These are phyloP conservation scores for Kentomonas sorsogonicus DNA, from an alignment of 208 protist genomes.

Conservation along the genomic window DNA sequence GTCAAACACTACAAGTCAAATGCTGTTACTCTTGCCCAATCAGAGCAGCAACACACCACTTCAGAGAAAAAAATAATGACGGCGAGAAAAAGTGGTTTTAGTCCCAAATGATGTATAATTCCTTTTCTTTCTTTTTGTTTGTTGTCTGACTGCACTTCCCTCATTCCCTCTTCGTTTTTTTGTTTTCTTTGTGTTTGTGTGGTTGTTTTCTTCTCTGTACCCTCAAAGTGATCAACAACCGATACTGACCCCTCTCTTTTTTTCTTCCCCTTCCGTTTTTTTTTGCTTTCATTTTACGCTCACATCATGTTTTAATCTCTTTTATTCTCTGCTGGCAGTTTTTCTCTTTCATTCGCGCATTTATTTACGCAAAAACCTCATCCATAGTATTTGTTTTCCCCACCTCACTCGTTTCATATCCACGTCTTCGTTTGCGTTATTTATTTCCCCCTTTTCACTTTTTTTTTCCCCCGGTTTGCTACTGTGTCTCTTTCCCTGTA, in stretches of 20 bases:
- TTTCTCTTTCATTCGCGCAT: too few relatives aligned
- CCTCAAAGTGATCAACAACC: too few relatives aligned
- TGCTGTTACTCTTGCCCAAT: too few relatives aligned
- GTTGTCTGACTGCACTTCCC: too few relatives aligned
- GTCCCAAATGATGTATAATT: slow-evolving; percentile 5
- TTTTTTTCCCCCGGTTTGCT: slow-evolving; percentile 3
- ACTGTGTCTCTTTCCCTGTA: slow-evolving; percentile 1
- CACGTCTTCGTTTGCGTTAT: not conserved
- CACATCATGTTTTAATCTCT: not conserved
- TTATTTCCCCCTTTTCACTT: slow-evolving; percentile 12
- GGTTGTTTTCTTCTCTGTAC: slow-evolving; percentile 6
- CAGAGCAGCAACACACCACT: too few relatives aligned
- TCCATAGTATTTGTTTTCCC: too few relatives aligned
- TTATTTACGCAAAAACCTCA: too few relatives aligned
- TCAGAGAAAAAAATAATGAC: slow-evolving; percentile 3
- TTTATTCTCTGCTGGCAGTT: slow-evolving; percentile 6
- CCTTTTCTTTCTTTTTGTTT: slow-evolving; percentile 12
- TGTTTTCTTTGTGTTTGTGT: not conserved
- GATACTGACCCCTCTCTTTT: too few relatives aligned
- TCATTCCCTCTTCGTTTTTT: slow-evolving; percentile 1
- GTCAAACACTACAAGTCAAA: too few relatives aligned
- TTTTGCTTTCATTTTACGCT: slow-evolving; percentile 5
- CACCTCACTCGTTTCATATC: slow-evolving; percentile 7
- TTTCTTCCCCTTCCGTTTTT: slow-evolving; percentile 7
- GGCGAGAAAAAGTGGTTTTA: not conserved